A percentile compares a stretch with the other conserved stretches of the same genome.
Conservation (phyloP, 352 stramenopile genomes). For the Phytophthora foliorum region DNA sequence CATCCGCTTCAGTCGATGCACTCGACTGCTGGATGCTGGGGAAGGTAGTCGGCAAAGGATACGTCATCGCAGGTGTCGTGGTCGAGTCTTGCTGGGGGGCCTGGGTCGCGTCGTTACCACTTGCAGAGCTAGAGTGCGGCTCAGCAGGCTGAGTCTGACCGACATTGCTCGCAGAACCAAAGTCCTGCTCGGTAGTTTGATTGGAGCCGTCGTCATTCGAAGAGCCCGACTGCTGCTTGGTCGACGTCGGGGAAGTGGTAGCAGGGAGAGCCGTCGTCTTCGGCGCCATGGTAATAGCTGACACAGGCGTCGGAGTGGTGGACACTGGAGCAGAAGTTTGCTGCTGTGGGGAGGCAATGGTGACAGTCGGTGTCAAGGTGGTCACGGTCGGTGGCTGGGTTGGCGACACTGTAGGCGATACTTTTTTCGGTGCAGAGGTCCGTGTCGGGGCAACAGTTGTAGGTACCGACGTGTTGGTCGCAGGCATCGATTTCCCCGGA, state of each 20-base stretch:
- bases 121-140: conserved; percentile 4
- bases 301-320: conserved; percentile 5
- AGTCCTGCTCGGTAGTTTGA: conserved; percentile 14
- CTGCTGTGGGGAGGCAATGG: conserved; percentile 8
- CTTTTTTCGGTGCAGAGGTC: neutral
- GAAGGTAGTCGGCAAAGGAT: conserved; percentile 7
- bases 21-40: conserved; percentile 8
- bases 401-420: conserved; percentile 4
- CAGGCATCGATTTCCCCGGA: neutral
- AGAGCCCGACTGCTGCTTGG: conserved; percentile 9
- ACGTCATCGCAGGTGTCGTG: no score
- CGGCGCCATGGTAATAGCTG: conserved; percentile 1
- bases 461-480: conserved; percentile 14
- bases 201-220: conserved; percentile 1
- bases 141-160: conserved; percentile 8
- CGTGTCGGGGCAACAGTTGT: neutral
- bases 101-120: conserved; percentile 7
- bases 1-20: conserved; percentile 13
- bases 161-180: neutral
- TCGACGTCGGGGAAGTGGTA: neutral
- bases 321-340: conserved; percentile 12
- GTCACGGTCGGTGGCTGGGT: conserved; percentile 9
- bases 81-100: neutral
- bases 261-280: neutral
- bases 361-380: conserved; percentile 7